Evolutionary conservation across 495 filamentous ascomycete genomes (phyloP).

Genomic region (Clohesyomyces aquaticus): DNA sequence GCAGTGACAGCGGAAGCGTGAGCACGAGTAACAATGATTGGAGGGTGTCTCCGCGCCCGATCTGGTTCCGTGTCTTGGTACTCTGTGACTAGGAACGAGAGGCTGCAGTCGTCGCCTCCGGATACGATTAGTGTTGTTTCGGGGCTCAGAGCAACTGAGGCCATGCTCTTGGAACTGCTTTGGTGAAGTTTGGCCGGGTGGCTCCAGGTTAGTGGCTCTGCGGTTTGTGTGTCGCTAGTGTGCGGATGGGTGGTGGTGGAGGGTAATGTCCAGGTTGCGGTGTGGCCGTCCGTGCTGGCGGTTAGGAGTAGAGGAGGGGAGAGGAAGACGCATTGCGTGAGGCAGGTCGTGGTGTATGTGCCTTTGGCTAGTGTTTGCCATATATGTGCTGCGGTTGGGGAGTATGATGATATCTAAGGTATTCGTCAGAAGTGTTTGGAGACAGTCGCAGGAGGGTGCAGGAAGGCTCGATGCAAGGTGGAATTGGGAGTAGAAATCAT

Average conservation of each 20-base stretch:
- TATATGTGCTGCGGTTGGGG: slow-evolving; percentile 35
- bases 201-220: slow-evolving; percentile 35
- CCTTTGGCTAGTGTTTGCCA: slow-evolving; percentile 63
- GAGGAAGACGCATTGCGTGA: slow-evolving; percentile 69
- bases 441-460: background rate
- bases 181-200: slow-evolving; percentile 64
- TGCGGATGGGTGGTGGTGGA: slow-evolving; percentile 19
- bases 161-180: slow-evolving; percentile 69
- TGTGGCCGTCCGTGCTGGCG: slow-evolving; percentile 64
- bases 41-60: background rate
- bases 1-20: slow-evolving; percentile 83
- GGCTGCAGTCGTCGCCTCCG: slow-evolving; percentile 82
- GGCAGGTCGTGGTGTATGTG: slow-evolving; percentile 76
- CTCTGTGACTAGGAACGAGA: slow-evolving; percentile 59
- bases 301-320: slow-evolving; percentile 53
- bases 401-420: slow-evolving; percentile 63
- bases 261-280: slow-evolving; percentile 57
- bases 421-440: background rate
- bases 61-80: background rate
- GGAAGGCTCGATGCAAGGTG: no score
- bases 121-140: slow-evolving; percentile 61
- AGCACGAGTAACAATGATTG: slow-evolving; percentile 66
- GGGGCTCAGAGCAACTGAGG: slow-evolving; percentile 40
- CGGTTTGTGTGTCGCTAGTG: slow-evolving; percentile 11
- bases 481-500: background rate